Evolutionary conservation across 495 filamentous ascomycete species (phyloP), one percentile per base, ranked within the genome.

Genomic region (Melanomma pulvis-pyrius): DNA sequence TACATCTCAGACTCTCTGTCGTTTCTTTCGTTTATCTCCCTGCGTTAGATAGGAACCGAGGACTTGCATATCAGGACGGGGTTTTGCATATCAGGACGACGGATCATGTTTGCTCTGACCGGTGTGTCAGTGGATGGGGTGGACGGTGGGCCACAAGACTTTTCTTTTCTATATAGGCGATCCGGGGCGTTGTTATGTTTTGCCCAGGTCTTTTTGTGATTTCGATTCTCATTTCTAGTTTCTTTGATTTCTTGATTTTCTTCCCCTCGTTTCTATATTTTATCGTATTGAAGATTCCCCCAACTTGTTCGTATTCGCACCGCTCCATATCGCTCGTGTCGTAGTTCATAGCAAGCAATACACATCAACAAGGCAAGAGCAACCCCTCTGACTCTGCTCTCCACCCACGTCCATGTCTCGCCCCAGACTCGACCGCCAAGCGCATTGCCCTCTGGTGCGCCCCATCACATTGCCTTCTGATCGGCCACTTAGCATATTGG

Each of bases 21-120:
- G 50, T 51, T 49, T 8, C 8, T 17, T 24, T 36, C 58, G 41
- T 51, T 22, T 25, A n/a, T 13, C 50, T 34, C 21, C 2, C 48
- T 26, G 55, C 55, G 52, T 59, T 52, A 59, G 48, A 65, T 65
- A 59, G 55, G 63, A 52, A 22, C 55, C 22, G 24, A 17, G 61
- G 61, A 30, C 25, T 39, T 63, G 60, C 60, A 63, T 54, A 55
- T 55, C 60, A 46, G 44, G 32, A 13, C 39, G 39, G 39, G 39
- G 13, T 15, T 17, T 7, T 44, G 32, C 32, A 36, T 36, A 6
- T 36, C 32, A n/a, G 32, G 32, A 36, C 32, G 32, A 36, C 32
- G 32, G n/a, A 17, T 6, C n/a, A n/a, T n/a, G n/a, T n/a, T 44
- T 6, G 4, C 3, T 44, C 39, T 44, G 39, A 15, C 39, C 39